Conservation (phyloP, 2,329 filamentous ascomycete species). For the Pseudogymnoascus sp. region DNA sequence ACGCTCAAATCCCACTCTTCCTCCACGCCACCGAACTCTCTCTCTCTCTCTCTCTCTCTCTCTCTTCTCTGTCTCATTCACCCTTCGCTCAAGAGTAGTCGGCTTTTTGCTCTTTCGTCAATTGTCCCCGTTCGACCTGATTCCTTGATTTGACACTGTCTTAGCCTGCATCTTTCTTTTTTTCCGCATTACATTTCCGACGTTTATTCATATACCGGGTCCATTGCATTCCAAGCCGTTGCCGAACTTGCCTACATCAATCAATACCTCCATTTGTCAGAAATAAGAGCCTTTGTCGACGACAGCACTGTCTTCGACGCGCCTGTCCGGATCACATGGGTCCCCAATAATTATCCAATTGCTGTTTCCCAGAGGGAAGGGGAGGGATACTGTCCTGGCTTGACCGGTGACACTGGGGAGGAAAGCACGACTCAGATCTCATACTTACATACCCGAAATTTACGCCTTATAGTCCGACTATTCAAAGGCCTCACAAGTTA, state of each 20-base stretch:
- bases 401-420: not conserved
- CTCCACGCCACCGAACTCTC: not conserved
- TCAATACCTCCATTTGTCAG: not conserved
- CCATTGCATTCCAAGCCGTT: not conserved
- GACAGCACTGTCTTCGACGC: conserved; percentile 27
- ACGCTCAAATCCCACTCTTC: not conserved
- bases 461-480: conserved; percentile 23
- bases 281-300: conserved; percentile 17
- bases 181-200: not conserved
- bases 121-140: not conserved
- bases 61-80: not conserved
- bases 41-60: not conserved
- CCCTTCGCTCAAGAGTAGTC: not conserved
- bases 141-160: not conserved
- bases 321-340: conserved; percentile 15
- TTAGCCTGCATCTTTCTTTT: conserved; percentile 8
- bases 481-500: conserved; percentile 11
- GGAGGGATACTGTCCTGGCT: conserved; percentile 5
- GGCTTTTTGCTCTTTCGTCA: not conserved
- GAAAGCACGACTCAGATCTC: conserved; percentile 7
- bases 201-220: not conserved
- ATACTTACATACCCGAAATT: conserved; percentile 13
- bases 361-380: not conserved
- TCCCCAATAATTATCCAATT: conserved; percentile 8
- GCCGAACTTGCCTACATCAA: not conserved